These are phyloP conservation scores for Alternaria sp. DNA, from an alignment of 2,329 filamentous ascomycete genomes.

Conservation along the genomic window DNA sequence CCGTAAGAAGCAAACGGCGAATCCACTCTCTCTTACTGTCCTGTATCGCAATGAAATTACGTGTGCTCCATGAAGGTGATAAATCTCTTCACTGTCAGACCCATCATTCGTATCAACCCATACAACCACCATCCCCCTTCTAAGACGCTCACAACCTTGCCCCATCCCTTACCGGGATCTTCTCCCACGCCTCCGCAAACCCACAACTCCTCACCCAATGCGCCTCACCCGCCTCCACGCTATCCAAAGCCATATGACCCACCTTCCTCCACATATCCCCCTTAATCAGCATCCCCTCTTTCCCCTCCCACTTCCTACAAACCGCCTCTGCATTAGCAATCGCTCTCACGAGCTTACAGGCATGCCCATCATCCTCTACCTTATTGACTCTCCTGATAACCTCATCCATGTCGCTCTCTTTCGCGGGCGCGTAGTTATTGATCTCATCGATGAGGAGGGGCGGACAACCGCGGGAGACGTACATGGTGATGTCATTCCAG, in stretches of 20 bases:
- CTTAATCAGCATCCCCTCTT: constrained; percentile 59
- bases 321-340: constrained; percentile 69
- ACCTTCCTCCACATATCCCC: constrained; percentile 68
- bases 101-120: not conserved
- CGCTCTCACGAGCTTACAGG: constrained; percentile 76
- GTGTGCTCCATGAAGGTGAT: not conserved
- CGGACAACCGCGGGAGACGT: constrained; percentile 72
- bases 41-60: not conserved
- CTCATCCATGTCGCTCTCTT: constrained; percentile 51
- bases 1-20: not conserved
- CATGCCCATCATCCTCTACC: constrained; percentile 79
- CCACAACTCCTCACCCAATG: constrained; percentile 70
- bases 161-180: constrained; percentile 43
- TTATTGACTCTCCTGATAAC: constrained; percentile 58
- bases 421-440: constrained; percentile 64
- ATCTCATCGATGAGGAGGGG: constrained; percentile 68
- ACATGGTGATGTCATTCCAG: constrained; percentile 75
- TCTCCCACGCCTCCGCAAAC: constrained; percentile 71
- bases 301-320: constrained; percentile 57
- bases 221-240: constrained; percentile 62
- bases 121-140: not conserved
- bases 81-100: not conserved
- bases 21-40: not conserved
- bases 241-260: constrained; percentile 69
- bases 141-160: constrained; percentile 32